Conservation (phyloP, 257 asterid genomes). For the Cruciata laevipes region DNA sequence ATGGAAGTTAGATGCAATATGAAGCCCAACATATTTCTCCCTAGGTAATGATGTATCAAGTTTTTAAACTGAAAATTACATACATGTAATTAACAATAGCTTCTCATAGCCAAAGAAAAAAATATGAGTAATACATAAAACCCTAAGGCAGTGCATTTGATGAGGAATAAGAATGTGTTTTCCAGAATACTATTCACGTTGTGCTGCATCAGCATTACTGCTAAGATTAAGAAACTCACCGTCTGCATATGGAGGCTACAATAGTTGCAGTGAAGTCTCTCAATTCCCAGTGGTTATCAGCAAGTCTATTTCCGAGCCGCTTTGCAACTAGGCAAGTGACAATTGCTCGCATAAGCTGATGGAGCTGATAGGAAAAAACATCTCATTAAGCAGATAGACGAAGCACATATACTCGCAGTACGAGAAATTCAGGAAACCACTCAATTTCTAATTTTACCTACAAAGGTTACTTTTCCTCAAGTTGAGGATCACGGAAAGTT, state of each 20-base stretch:
- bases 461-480: neutral
- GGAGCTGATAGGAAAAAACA: slow-evolving; percentile 45
- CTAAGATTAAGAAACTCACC: slow-evolving; percentile 30
- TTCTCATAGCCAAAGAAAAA: neutral
- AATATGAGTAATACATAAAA: neutral
- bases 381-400: slow-evolving; percentile 2
- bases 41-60: neutral
- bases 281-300: slow-evolving; percentile 92
- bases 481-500: neutral
- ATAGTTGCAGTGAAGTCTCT: slow-evolving; percentile 76
- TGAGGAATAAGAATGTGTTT: no score
- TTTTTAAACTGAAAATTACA: neutral
- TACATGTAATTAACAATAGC: neutral
- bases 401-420: slow-evolving; percentile 3
- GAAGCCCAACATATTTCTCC: neutral
- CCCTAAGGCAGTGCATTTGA: neutral
- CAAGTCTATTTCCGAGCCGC: slow-evolving; percentile 72
- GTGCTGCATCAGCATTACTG: no score
- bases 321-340: slow-evolving; percentile 93
- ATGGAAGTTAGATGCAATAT: neutral
- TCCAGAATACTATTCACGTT: no score
- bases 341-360: slow-evolving; percentile 94
- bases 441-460: neutral
- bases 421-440: neutral
- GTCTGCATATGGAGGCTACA: slow-evolving; percentile 78